Conservation (phyloP, 116 monocot species). For the Papilionanthe hybrid region DNA sequence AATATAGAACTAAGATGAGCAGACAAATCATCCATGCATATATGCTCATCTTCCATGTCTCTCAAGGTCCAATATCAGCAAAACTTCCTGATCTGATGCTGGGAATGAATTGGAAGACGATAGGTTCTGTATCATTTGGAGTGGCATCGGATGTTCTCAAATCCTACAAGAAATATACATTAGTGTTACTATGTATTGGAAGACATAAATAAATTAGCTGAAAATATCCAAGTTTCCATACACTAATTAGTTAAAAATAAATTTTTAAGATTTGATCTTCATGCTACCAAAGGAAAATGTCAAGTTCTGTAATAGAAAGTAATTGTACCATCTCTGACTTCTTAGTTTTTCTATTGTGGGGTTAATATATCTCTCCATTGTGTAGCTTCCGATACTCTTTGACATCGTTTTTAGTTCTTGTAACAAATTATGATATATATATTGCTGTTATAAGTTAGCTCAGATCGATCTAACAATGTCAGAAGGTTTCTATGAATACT, state of each 20-base stretch:
- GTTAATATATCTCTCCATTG: too few relatives aligned
- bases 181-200: background rate
- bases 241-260: background rate
- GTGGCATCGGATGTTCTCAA: conserved; percentile 35
- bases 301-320: too few relatives aligned
- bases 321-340: too few relatives aligned
- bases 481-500: too few relatives aligned
- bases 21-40: conserved; percentile 51
- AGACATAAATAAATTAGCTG: background rate
- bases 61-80: conserved; percentile 55
- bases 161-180: conserved; percentile 23
- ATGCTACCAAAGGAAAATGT: background rate
- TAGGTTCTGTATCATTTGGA: conserved; percentile 13
- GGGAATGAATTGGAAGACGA: conserved; percentile 33
- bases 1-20: conserved; percentile 18
- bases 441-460: too few relatives aligned
- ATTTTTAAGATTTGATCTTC: background rate
- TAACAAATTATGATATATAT: too few relatives aligned
- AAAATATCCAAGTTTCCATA: background rate
- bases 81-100: conserved; percentile 62
- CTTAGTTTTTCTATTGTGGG: too few relatives aligned
- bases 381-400: too few relatives aligned
- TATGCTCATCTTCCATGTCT: conserved; percentile 78
- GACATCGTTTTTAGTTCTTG: too few relatives aligned
- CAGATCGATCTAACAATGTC: too few relatives aligned